Percentiles rank a stretch among this genome's conserved stretches.
phyloP scores from a whole-genome alignment of 768 basidiomycete genomes.

The Pleurotus pulmonarius region DNA sequence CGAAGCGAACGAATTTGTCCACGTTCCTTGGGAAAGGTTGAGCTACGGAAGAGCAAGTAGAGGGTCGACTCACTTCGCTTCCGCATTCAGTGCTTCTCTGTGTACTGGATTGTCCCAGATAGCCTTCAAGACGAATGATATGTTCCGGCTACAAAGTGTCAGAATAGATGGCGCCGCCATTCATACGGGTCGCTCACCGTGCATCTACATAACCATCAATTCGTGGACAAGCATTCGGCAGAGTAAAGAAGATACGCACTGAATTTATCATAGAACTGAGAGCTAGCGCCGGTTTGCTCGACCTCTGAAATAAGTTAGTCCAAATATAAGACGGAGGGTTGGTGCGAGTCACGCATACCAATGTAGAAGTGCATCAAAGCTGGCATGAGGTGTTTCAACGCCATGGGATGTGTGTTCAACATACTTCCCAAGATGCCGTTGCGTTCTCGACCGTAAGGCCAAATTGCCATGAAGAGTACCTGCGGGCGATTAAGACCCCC shows the following conservation, averaged over 20 bases:
- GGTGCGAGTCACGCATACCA: conserved; percentile 42
- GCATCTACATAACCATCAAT: conserved; percentile 37
- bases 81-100: conserved; percentile 77
- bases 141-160: conserved; percentile 59
- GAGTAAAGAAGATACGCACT: conserved; percentile 47
- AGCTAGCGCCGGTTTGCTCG: conserved; percentile 95
- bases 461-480: conserved; percentile 73
- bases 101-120: conserved; percentile 92
- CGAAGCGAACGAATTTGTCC: conserved; percentile 91
- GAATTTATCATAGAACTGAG: conserved; percentile 98
- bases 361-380: conserved; percentile 94
- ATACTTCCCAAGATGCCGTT: conserved; percentile 75
- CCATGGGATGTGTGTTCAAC: conserved; percentile 82
- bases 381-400: conserved; percentile 85
- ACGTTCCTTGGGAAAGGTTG: conserved; percentile 52
- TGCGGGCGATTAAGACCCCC: conserved; percentile 21
- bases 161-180: conserved; percentile 11
- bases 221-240: conserved; percentile 5
- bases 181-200: conserved; percentile 27
- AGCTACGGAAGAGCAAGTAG: neutral
- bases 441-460: conserved; percentile 61
- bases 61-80: conserved; percentile 55
- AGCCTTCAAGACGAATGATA: conserved; percentile 81
- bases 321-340: neutral
- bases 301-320: conserved; percentile 59